Base-by-base conservation (phyloP, 768 basidiomycete genomes). In the Mycena capillaripes region DNA sequence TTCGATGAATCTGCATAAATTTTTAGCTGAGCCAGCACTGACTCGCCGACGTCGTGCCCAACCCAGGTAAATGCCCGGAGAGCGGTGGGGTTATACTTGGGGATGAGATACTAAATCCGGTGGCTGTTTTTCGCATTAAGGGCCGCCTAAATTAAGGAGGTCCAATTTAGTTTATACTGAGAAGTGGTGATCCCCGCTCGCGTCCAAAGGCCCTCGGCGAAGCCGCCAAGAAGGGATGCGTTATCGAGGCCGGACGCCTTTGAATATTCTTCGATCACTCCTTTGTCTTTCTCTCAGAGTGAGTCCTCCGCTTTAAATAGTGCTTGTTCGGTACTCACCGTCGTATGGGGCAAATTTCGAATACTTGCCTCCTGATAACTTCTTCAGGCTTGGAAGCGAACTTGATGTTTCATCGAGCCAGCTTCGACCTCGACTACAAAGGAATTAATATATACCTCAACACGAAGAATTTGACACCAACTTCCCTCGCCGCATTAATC, bases 401-500 rank as follows among this genome's bases (percentile, higher is more conserved):
- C 72, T 73, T 23, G 9, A 14, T 4, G 3, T 3, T 1, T 4
- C 27, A 30, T 58, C 34, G n/a, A n/a, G n/a, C n/a, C n/a, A 58
- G 21, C 3, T 34, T 19, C 21, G 16, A 21, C 2, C 14, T 21
- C 14, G 19, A 19, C 7, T 36, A 6, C 17, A 21, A 23, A 11
- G 21, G 9, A n/a, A 1, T 5, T 5, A 11, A 8, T 14, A 52
- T 66, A 14, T 17, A 75, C 65, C 61, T 76, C 69, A 62, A 78
- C 4, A 79, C 65, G 50, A 80, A 76, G 52, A 76, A 79, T 53
- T 77, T 66, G 21, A 79, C 71, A 10, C 76, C 76, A 2, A 55
- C 74, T 27, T 74, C 74, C 59, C 78, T 80, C 10, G 77, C 77
- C 0, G 77, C 78, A 55, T 80, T 78, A n/a, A 79, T 76, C 8